These are phyloP conservation scores for Tricholoma sp. DNA, from an alignment of 768 basidiomycete genomes.

Conservation along the genomic window DNA sequence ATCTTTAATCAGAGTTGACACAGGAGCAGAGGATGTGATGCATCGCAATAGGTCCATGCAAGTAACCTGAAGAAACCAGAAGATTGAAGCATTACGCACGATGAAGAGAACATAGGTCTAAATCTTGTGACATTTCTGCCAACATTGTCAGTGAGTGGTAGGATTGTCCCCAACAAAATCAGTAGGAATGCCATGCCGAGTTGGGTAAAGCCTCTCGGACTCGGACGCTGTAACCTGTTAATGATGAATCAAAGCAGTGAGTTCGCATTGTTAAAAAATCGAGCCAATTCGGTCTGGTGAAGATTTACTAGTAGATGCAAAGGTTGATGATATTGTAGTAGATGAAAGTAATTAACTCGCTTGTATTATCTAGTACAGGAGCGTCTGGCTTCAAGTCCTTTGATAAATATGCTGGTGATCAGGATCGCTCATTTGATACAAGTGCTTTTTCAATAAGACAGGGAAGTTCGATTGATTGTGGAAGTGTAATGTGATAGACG, in stretches of 20 bases:
- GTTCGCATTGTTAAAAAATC: too few relatives aligned
- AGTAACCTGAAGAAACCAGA: not conserved
- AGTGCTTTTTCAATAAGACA: conserved; percentile 42
- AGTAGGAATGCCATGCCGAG: conserved; percentile 31
- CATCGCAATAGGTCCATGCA: conserved; percentile 3
- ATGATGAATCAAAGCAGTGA: too few relatives aligned
- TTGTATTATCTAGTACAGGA: too few relatives aligned
- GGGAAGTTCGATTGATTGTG: conserved; percentile 48
- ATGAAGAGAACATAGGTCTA: conserved; percentile 46
- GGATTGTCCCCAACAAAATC: conserved; percentile 45
- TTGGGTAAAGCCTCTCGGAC: conserved; percentile 42
- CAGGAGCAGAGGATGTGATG: not conserved
- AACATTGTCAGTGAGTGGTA: conserved; percentile 36
- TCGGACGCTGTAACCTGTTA: too few relatives aligned
- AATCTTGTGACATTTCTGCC: conserved; percentile 41
- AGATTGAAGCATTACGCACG: conserved; percentile 21
- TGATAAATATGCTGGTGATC: conserved; percentile 31
- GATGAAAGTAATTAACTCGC: too few relatives aligned
- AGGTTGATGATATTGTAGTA: too few relatives aligned
- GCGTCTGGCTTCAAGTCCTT: too few relatives aligned
- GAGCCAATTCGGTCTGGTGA: too few relatives aligned
- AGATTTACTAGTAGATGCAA: too few relatives aligned
- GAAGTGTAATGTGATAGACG: conserved; percentile 52
- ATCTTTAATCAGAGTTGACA: not conserved
- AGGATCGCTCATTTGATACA: conserved; percentile 58